Conservation (phyloP, 345 rosid species). For the Eucalyptus regnans region DNA sequence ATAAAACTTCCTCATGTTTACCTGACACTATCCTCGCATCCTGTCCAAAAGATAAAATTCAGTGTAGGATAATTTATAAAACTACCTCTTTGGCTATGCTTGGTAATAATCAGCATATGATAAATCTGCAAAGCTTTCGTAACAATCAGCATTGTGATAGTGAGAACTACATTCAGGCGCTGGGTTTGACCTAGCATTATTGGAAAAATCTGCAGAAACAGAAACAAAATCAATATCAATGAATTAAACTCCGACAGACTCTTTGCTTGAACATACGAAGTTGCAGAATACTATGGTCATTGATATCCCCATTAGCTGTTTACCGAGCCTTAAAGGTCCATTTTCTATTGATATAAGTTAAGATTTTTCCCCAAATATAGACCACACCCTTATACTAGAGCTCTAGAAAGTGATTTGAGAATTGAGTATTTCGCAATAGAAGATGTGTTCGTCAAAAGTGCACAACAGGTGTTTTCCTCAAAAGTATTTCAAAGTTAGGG, state of each 20-base stretch:
- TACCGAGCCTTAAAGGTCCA: background rate
- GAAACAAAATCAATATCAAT: background rate
- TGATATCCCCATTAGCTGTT: background rate
- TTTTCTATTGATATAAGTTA: background rate
- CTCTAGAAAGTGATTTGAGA: background rate
- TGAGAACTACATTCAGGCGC: constrained; percentile 4
- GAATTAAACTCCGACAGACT: background rate
- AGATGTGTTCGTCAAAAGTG: too few relatives aligned
- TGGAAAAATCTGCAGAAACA: background rate
- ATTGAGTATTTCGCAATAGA: background rate
- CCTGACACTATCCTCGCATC: background rate
- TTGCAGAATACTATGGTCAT: background rate
- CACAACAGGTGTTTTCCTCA: too few relatives aligned
- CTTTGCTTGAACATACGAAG: background rate
- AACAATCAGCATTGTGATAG: constrained; percentile 3
- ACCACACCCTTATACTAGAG: background rate
- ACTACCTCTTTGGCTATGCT: too few relatives aligned
- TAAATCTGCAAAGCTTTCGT: background rate
- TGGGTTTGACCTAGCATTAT: constrained; percentile 5
- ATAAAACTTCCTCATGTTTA: background rate
- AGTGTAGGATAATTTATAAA: too few relatives aligned
- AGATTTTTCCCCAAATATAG: background rate
- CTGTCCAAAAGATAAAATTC: background rate
- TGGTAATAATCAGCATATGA: too few relatives aligned
- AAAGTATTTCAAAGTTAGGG: too few relatives aligned